These are phyloP conservation scores for Exophiala sp. DNA, from an alignment of 2,329 filamentous ascomycete genomes.

Conservation along the genomic window DNA sequence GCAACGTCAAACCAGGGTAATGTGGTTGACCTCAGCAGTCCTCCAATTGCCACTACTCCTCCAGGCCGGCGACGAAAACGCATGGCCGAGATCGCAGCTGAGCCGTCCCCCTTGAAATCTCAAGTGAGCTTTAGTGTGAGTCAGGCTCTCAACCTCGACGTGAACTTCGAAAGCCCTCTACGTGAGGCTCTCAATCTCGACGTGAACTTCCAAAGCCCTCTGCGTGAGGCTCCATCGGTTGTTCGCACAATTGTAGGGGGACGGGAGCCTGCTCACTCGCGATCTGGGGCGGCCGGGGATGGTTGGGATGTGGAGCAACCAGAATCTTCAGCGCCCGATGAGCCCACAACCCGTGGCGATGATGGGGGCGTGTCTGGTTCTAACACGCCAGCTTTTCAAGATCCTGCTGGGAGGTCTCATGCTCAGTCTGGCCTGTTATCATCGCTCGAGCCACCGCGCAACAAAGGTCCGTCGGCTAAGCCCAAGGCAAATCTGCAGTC, in stretches of 20 bases:
- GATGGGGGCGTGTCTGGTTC: not conserved
- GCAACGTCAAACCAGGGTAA: not conserved
- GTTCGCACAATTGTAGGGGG: not conserved
- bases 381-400: not conserved
- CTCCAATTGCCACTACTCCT: slow-evolving; percentile 15
- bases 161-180: slow-evolving; percentile 7
- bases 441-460: not conserved
- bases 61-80: slow-evolving; percentile 18
- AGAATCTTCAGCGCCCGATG: not conserved
- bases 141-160: slow-evolving; percentile 15
- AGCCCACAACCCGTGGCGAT: not conserved
- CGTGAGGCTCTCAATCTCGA: not conserved
- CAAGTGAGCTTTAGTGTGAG: slow-evolving; percentile 19
- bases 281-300: not conserved
- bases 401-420: not conserved
- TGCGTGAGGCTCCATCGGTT: not conserved
- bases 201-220: slow-evolving; percentile 7
- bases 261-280: not conserved
- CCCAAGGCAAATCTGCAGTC: not conserved
- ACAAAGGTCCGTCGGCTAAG: slow-evolving; percentile 9
- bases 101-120: slow-evolving; percentile 20
- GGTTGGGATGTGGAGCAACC: not conserved
- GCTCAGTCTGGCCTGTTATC: not conserved
- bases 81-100: slow-evolving; percentile 22
- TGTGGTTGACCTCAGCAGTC: slow-evolving; percentile 13